Percentiles rank a stretch among this genome's conserved stretches.
phyloP scores from a whole-genome alignment of 2,329 filamentous ascomycete species.

The Lachnellula arida region DNA sequence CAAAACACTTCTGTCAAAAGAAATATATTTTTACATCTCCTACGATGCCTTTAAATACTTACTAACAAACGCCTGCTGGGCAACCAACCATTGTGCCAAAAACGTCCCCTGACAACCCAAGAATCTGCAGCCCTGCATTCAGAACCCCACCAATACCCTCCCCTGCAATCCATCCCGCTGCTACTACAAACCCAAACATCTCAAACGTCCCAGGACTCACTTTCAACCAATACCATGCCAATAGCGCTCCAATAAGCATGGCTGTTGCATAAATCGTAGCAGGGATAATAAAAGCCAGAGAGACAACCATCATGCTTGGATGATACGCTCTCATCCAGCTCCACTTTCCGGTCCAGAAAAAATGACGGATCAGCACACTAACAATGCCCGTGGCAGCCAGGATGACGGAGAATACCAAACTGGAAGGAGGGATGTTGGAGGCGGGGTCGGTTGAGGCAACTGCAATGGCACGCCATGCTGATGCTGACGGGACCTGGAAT shows the following conservation, averaged over 20 bases:
- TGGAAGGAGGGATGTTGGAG: conserved; percentile 48
- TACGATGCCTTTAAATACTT: too few relatives aligned
- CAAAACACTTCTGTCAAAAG: too few relatives aligned
- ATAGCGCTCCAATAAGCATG: conserved; percentile 51
- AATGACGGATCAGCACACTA: conserved; percentile 47
- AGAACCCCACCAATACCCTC: conserved; percentile 61
- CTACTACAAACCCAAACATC: conserved; percentile 54
- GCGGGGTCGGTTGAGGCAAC: conserved; percentile 53
- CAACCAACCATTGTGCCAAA: conserved; percentile 33
- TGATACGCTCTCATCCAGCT: conserved; percentile 52
- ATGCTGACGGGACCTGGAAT: conserved; percentile 59
- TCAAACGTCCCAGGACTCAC: conserved; percentile 49
- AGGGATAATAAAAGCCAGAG: conserved; percentile 53
- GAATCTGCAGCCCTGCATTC: conserved; percentile 43
- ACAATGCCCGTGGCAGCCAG: conserved; percentile 47
- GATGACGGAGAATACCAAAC: conserved; percentile 52
- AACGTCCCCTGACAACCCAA: conserved; percentile 32
- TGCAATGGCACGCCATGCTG: conserved; percentile 63
- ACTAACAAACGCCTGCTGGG: conserved; percentile 15
- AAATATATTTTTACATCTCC: too few relatives aligned
- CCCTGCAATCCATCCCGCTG: conserved; percentile 57
- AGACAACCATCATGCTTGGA: conserved; percentile 59
- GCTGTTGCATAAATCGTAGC: conserved; percentile 53
- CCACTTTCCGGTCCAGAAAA: conserved; percentile 46
- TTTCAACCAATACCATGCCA: conserved; percentile 51